phyloP scores from a whole-genome alignment of 2,329 filamentous ascomycete genomes.

The Colletotrichum gigasporum region DNA sequence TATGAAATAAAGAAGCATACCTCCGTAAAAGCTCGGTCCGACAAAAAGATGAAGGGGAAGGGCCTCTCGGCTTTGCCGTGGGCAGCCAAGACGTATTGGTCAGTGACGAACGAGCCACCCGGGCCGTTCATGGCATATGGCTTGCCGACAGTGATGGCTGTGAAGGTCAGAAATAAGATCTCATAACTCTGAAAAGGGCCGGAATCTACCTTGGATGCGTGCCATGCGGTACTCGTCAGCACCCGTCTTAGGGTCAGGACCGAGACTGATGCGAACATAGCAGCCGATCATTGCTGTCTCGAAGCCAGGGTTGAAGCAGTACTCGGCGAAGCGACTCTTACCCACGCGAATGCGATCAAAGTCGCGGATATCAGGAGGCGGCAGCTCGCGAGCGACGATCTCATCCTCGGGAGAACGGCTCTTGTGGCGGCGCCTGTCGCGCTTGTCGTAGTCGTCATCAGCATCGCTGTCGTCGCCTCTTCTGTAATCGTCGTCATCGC shows the following conservation, averaged over 20 bases:
- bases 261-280: conserved; percentile 86
- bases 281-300: conserved; percentile 83
- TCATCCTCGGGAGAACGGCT: conserved; percentile 69
- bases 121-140: conserved; percentile 86
- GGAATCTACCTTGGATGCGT: conserved; percentile 77
- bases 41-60: conserved; percentile 91
- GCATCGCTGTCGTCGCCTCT: conserved; percentile 79
- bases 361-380: conserved; percentile 79
- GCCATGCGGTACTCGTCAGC: conserved; percentile 88
- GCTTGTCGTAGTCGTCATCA: conserved; percentile 51
- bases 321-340: conserved; percentile 84
- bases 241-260: conserved; percentile 76
- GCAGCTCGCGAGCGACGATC: conserved; percentile 73
- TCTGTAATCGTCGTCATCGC: conserved; percentile 64
- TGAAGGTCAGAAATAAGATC: conserved; percentile 35
- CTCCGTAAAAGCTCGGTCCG: conserved; percentile 85
- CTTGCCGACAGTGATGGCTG: conserved; percentile 80
- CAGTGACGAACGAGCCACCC: conserved; percentile 81
- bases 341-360: conserved; percentile 86
- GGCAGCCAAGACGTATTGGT: conserved; percentile 83
- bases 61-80: conserved; percentile 86
- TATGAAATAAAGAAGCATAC: conserved; percentile 53
- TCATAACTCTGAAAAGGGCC: neutral
- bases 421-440: conserved; percentile 52
- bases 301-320: conserved; percentile 94